Base-by-base conservation (phyloP, 2,329 filamentous ascomycete species). In the Fusarium sp. region DNA sequence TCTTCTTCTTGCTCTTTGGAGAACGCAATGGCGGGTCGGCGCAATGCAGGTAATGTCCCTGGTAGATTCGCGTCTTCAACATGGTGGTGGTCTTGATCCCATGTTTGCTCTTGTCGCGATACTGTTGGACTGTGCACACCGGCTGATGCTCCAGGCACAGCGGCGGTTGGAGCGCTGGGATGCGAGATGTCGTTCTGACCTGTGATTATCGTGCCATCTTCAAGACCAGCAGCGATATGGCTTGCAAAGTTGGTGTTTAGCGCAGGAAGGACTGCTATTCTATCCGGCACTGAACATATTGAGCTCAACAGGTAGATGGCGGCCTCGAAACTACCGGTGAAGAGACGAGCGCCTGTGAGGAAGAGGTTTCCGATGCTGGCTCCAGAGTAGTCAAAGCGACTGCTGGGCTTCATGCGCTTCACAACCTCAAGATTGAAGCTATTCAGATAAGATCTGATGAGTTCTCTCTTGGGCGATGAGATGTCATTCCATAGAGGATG, bases 201-300 rank as follows among this genome's bases (percentile, higher is more conserved):
- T 0, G 93, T 93, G 76, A 98, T 97, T 33, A 92, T 85, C 1
- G 90, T 90, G 13, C 93, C 94, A 80, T 98, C 90, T 24, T 86
- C 85, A 0, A 98, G 87, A 0, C 93, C 92, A 5, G 95, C 96
- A 11, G 93, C 94, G 75, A 98, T 98, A 82, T 98, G 96, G 78
- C 97, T 94, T 0, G 94, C 94, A 84, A 98, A 98, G 81, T 98
- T 98, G 72, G 93, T 95, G 85, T 98, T 97, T 76, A 98, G 94
- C 8, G 94, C 94, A 0, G 96, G 96, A 22, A 98, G 90, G 1
- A 98, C 94, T 1, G 91, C 88, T 11, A 96, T 90, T 58, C 91
- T 87, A 17, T 90, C 88, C 0, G 94, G 93, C 2, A 98, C 93
- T n/a, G 90, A 90, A 79, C 95, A 97, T 73, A 98, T 94, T 76